Base-by-base conservation (phyloP, 2,329 filamentous ascomycete species). In the Epicoccum sorghinum region DNA sequence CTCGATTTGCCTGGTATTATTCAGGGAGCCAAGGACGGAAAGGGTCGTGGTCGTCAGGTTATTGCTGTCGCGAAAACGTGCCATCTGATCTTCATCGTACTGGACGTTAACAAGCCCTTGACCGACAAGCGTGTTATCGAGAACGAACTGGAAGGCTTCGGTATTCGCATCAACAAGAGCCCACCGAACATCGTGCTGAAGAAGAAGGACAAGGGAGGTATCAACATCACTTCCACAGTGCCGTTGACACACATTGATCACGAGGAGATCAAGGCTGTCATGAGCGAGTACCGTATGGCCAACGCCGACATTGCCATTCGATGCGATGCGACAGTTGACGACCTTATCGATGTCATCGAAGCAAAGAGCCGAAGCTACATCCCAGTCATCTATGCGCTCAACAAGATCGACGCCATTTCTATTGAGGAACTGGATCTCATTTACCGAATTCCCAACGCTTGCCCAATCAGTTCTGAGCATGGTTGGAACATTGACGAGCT, bases 51-150 rank as follows among this genome's bases (percentile, higher is more conserved):
- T 83, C 87, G 93, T 67, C 95, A 99, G 80, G 95, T 99, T 71
- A 99, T 99, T 80, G 95, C 95, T 7, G 95, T 99, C 43, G 93
- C 95, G 56, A 99, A 99, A 82, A 98, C 95, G 14, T 99, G 95
- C 79, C 90, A 99, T 82, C 79, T 99, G 67, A 99, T 99, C 68
- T 98, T 98, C 78, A 99, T 99, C 72, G 91, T 99, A 42, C 83
- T 99, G 50, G 95, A 99, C 72, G 95, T 99, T 70, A 98, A 98
- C 80, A 99, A 99, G 79, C 95, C 95, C 23, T 81, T 99, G 66
- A 96, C 93, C 13, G 95, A 99, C 78, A 99, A 99, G 82, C 86
- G 91, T 57, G 83, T 99, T 60, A 99, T 99, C 70, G 95, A 99
- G 78, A 83, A 86, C 46, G 95, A 99, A 79, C 78, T 99, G 73